These are phyloP conservation scores for Trichosporon coremiiforme DNA, from an alignment of 1,284 basidiomycete genomes.

Conservation along the genomic window DNA sequence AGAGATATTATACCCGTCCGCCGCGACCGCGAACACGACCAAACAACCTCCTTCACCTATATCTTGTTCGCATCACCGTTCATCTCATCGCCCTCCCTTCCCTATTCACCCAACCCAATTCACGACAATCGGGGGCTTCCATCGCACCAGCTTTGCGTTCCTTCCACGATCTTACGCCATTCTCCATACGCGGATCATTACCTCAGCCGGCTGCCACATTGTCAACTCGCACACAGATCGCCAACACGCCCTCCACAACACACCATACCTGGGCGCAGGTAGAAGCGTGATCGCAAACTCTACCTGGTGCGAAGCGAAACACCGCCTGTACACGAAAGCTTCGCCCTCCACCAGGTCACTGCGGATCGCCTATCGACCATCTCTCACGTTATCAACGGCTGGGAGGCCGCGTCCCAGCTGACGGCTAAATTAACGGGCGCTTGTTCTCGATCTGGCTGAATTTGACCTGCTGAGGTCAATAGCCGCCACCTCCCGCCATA, in stretches of 20 bases:
- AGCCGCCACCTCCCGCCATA: not conserved
- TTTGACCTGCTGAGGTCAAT: not conserved
- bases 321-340: not conserved
- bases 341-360: constrained; percentile 7
- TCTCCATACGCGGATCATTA: not conserved
- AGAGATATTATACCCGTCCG: constrained; percentile 9
- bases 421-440: not conserved
- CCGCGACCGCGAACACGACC: not conserved
- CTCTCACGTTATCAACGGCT: not conserved
- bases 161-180: not conserved
- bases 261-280: not conserved
- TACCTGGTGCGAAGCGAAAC: not conserved
- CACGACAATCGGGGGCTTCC: not conserved
- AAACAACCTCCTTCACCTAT: not conserved
- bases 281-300: not conserved
- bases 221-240: not conserved
- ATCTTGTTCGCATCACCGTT: not conserved
- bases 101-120: not conserved
- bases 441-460: not conserved
- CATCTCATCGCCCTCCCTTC: not conserved
- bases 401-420: not conserved
- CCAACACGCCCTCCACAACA: not conserved
- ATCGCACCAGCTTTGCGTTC: not conserved
- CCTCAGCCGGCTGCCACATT: not conserved
- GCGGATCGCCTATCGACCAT: not conserved